Conservation (phyloP, 805 yeast genomes). For the Deakozyma indianensis region DNA sequence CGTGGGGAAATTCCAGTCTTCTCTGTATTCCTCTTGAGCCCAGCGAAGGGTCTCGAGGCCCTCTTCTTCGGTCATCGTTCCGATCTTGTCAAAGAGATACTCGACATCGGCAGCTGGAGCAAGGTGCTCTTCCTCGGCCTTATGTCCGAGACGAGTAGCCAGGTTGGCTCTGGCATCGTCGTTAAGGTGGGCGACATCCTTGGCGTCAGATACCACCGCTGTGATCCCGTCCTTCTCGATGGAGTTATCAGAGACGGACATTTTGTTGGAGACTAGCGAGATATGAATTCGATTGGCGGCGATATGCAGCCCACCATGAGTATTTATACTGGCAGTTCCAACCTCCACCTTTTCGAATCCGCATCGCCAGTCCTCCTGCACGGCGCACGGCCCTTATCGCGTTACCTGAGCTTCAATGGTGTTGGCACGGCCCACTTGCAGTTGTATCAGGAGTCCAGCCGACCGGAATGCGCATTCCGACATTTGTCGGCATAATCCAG, state of each 20-base stretch:
- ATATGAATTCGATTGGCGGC: too few species aligned
- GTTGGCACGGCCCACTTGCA: too few species aligned
- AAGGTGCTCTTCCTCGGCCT: not conserved
- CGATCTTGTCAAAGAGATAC: conserved; percentile 29
- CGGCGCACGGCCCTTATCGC: too few species aligned
- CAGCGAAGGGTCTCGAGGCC: conserved; percentile 25
- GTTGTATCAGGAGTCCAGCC: too few species aligned
- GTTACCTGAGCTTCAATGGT: too few species aligned
- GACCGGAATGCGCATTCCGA: too few species aligned
- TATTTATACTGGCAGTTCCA: too few species aligned
- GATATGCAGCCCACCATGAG: too few species aligned
- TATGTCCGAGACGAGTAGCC: not conserved
- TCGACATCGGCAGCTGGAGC: conserved; percentile 9
- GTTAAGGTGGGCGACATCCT: not conserved
- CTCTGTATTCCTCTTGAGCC: conserved; percentile 24
- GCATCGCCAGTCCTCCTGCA: too few species aligned
- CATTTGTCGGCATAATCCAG: too few species aligned
- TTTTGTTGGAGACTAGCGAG: too few species aligned
- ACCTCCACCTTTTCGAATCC: too few species aligned
- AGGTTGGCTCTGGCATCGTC: not conserved
- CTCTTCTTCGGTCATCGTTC: conserved; percentile 21
- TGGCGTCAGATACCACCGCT: not conserved
- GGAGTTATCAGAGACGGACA: not conserved
- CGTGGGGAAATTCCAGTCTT: conserved; percentile 31
- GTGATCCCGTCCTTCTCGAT: not conserved